Conservation (phyloP, 495 filamentous ascomycete species). For the Lophium mytilinum region DNA sequence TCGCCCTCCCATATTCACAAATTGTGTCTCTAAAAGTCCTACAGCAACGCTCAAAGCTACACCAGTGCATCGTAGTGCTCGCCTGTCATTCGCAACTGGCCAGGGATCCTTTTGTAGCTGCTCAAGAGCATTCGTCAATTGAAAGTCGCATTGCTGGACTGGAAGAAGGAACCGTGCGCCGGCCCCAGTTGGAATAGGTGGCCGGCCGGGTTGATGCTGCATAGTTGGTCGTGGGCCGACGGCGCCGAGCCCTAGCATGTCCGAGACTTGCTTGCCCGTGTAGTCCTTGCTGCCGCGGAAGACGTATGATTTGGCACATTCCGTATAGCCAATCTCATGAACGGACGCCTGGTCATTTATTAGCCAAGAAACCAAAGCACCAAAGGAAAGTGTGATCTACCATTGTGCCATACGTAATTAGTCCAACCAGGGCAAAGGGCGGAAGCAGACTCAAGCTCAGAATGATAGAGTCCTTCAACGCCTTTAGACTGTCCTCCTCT, state of each 20-base stretch:
- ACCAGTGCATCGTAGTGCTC: slow-evolving; percentile 87
- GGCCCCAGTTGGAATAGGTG: slow-evolving; percentile 50
- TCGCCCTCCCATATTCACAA: slow-evolving; percentile 87
- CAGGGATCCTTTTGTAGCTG: slow-evolving; percentile 96
- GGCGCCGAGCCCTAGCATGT: slow-evolving; percentile 83
- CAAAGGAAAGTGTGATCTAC: slow-evolving; percentile 37
- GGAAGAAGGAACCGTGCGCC: slow-evolving; percentile 88
- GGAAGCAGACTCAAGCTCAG: slow-evolving; percentile 95
- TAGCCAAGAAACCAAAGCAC: slow-evolving; percentile 14
- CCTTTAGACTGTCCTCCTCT: slow-evolving; percentile 93
- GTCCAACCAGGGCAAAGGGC: slow-evolving; percentile 84
- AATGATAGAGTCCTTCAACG: slow-evolving; percentile 90
- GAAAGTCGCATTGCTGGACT: slow-evolving; percentile 94
- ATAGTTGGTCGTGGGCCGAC: slow-evolving; percentile 67
- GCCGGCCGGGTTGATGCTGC: slow-evolving; percentile 69
- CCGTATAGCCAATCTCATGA: slow-evolving; percentile 95
- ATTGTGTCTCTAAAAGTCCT: slow-evolving; percentile 84
- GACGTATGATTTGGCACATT: slow-evolving; percentile 99
- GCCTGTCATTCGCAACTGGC: slow-evolving; percentile 92
- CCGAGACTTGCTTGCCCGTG: slow-evolving; percentile 90
- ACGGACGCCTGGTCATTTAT: slow-evolving; percentile 67
- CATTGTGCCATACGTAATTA: slow-evolving; percentile 97
- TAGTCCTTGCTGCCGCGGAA: slow-evolving; percentile 99
- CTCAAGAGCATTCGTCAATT: slow-evolving; percentile 94
- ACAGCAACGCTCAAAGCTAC: slow-evolving; percentile 93